These are phyloP conservation scores for Beauveria sp. DNA, from an alignment of 2,329 filamentous ascomycete genomes.

Conservation along the genomic window DNA sequence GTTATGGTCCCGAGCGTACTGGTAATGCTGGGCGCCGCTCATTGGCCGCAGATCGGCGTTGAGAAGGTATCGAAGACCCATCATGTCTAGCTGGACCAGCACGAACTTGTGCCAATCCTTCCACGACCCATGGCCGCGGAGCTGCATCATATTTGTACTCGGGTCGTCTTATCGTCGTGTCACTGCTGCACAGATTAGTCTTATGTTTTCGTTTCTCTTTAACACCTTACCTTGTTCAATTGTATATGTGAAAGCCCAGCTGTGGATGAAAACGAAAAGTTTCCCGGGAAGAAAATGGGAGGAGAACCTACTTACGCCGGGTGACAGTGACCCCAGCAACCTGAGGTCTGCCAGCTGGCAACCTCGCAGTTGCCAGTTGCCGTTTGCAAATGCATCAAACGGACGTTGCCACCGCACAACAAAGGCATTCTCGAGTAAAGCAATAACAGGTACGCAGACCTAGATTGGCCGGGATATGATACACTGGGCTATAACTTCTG, in stretches of 20 bases:
- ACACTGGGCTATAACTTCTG: no score
- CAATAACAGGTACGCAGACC: no score
- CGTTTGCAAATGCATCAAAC: background rate
- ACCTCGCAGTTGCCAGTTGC: background rate
- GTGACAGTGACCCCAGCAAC: no score
- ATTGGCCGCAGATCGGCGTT: background rate
- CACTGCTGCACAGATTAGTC: background rate
- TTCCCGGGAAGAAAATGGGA: background rate
- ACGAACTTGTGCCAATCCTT: background rate
- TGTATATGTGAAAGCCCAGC: no score
- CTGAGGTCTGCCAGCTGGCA: background rate
- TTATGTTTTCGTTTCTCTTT: no score
- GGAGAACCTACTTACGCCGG: no score
- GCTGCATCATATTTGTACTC: background rate
- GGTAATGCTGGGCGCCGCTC: background rate
- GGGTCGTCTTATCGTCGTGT: background rate
- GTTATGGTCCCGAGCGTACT: background rate
- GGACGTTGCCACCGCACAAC: background rate
- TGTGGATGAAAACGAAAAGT: no score
- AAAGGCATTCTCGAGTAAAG: background rate
- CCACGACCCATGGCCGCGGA: slow-evolving; percentile 1
- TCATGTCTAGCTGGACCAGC: background rate
- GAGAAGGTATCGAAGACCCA: background rate
- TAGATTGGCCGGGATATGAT: no score
- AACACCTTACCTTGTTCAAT: no score